A percentile compares a stretch with the other conserved stretches of the same genome.
Evolutionary conservation across 2,329 filamentous ascomycete species (phyloP).

Genomic region (Aspergillus candidus): DNA sequence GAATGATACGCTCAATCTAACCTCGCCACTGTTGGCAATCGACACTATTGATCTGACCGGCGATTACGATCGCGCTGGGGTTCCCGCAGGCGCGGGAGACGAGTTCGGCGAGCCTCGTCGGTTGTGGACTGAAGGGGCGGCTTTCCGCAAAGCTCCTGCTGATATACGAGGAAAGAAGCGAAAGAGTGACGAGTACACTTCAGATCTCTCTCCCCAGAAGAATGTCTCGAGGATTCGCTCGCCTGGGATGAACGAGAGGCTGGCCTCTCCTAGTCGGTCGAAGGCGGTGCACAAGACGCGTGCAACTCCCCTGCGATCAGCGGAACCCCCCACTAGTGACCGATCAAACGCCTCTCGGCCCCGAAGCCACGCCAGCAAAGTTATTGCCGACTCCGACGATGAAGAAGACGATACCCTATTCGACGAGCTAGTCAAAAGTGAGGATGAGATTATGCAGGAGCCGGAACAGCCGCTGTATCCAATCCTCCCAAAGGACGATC

Average conservation of each 20-base stretch:
- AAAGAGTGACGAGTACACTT: conserved; percentile 44
- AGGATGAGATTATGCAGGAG: conserved; percentile 18
- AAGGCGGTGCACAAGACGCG: too few species aligned
- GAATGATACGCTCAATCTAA: conserved; percentile 12
- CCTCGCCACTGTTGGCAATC: conserved; percentile 25
- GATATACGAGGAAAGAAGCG: conserved; percentile 42
- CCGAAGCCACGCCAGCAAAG: conserved; percentile 5
- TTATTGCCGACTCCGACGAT: conserved; percentile 34
- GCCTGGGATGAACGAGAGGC: conserved; percentile 10
- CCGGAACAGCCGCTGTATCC: conserved; percentile 25
- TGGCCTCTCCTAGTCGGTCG: too few species aligned
- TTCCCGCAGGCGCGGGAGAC: conserved; percentile 35
- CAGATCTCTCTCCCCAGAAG: conserved; percentile 33
- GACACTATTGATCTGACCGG: conserved; percentile 43
- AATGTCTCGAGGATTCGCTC: conserved; percentile 20
- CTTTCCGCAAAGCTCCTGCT: conserved; percentile 30
- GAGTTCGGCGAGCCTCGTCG: conserved; percentile 36
- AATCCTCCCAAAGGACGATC: conserved; percentile 20
- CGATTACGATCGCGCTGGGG: conserved; percentile 29
- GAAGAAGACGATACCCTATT: conserved; percentile 24
- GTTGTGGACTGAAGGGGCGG: conserved; percentile 42
- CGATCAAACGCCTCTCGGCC: background rate
- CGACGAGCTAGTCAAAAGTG: conserved; percentile 18
- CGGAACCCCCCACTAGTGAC: too few species aligned
- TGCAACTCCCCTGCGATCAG: too few species aligned